phyloP scores from a whole-genome alignment of 495 filamentous ascomycete species.

The Pseudomonodictys pantanalensis region DNA sequence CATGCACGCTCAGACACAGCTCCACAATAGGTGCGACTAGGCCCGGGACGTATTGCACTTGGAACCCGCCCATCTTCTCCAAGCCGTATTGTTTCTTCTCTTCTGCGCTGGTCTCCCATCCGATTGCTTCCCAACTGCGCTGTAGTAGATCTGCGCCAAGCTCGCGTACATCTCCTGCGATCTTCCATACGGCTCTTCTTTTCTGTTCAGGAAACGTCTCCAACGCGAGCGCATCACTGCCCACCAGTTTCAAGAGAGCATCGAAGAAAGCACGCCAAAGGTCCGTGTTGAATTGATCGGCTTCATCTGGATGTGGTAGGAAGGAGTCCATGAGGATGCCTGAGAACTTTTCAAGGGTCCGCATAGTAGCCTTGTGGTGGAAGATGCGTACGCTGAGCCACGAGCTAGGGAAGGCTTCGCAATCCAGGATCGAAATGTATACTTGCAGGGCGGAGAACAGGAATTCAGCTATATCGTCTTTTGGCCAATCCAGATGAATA shows the following conservation, averaged over 20 bases:
- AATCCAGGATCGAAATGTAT: conserved; percentile 81
- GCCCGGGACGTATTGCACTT: conserved; percentile 95
- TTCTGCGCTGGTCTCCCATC: conserved; percentile 86
- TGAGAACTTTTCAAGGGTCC: conserved; percentile 79
- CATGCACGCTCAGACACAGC: conserved; percentile 91
- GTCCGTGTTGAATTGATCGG: conserved; percentile 86
- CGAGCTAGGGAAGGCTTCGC: conserved; percentile 81
- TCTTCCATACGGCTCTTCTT: conserved; percentile 94
- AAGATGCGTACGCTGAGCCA: conserved; percentile 95
- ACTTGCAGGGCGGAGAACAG: conserved; percentile 74
- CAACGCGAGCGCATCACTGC: conserved; percentile 80
- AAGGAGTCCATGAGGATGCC: conserved; percentile 72
- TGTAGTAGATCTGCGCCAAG: conserved; percentile 81
- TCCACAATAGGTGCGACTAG: conserved; percentile 90
- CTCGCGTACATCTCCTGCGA: conserved; percentile 93
- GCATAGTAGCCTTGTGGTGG: conserved; percentile 88
- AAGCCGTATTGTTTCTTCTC: conserved; percentile 71
- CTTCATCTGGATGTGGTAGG: conserved; percentile 84
- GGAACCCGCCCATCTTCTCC: conserved; percentile 86
- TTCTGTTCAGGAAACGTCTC: conserved; percentile 98
- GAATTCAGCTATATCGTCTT: conserved; percentile 71
- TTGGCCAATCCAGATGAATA: conserved; percentile 66
- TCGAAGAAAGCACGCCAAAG: conserved; percentile 93
- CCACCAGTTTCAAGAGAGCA: conserved; percentile 82
- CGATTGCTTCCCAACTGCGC: conserved; percentile 90